phyloP scores from a whole-genome alignment of 2,329 filamentous ascomycete species.

The Venturia asperata region DNA sequence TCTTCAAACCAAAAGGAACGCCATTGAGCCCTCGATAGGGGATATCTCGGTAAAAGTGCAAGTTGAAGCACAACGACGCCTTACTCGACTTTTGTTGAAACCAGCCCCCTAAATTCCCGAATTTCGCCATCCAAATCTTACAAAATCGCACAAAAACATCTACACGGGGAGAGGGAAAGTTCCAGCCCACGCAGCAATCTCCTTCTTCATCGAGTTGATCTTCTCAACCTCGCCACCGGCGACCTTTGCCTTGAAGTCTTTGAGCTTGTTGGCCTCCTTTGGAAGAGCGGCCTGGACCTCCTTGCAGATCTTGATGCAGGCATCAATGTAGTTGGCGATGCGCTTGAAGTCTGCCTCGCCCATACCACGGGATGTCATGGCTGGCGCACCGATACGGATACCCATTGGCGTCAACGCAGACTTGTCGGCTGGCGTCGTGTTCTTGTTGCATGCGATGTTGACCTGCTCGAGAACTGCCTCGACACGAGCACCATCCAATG shows the following conservation, averaged over 20 bases:
- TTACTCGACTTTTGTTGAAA: slow-evolving; percentile 14
- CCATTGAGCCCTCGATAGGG: not conserved
- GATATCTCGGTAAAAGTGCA: slow-evolving; percentile 7
- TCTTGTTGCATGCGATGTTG: slow-evolving; percentile 98
- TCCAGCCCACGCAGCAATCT: slow-evolving; percentile 80
- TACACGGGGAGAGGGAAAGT: slow-evolving; percentile 86
- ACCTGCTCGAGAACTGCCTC: slow-evolving; percentile 87
- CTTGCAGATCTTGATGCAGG: slow-evolving; percentile 82
- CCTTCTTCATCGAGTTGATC: slow-evolving; percentile 79
- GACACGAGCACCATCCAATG: slow-evolving; percentile 80
- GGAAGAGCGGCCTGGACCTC: slow-evolving; percentile 76
- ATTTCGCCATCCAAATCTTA: slow-evolving; percentile 3
- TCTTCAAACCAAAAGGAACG: not conserved
- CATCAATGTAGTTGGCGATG: slow-evolving; percentile 83
- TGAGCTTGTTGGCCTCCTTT: slow-evolving; percentile 98
- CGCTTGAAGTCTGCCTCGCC: slow-evolving; percentile 72
- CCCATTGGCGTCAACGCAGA: slow-evolving; percentile 90
- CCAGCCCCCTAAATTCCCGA: not conserved
- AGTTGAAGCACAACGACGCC: slow-evolving; percentile 8
- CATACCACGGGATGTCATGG: slow-evolving; percentile 97
- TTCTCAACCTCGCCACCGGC: slow-evolving; percentile 67
- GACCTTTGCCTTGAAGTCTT: slow-evolving; percentile 97
- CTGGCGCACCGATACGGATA: slow-evolving; percentile 87
- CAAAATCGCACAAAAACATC: not conserved
- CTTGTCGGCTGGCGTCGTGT: slow-evolving; percentile 92